Evolutionary conservation across 306 rosid genomes (phyloP), one percentile per base, ranked within the genome.

Genomic region (Heteromeles arbutifolia): DNA sequence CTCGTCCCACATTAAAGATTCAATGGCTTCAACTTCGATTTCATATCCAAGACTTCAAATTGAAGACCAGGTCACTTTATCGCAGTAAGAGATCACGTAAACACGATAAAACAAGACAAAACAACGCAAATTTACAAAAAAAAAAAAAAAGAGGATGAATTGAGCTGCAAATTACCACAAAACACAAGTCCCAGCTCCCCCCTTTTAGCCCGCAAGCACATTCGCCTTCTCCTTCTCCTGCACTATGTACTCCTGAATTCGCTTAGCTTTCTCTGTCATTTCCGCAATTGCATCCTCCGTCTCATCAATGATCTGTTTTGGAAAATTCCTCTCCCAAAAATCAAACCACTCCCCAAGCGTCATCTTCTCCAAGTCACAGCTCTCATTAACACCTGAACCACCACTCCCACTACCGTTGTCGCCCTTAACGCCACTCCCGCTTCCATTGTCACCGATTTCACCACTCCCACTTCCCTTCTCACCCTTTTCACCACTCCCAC

Each of bases 301-400:
- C 21, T 74, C 84, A 67, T 84, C 87, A 19, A 75, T 68, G 39
- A 91, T 88, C 86, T 85, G 92, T 71, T 87, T 87, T 2, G 92
- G 87, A 65, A 93, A 81, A 82, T 82, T 61, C 76, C 80, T 76
- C 82, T 91, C 96, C 87, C 89, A 70, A 73, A 79, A 91, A 83
- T 85, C 90, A 72, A 93, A 86, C 97, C 97, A 93, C 81, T 93
- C 88, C 54, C 84, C 96, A 8, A 91, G 84, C 21, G 83, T 88
- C 83, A 89, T 81, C 81, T 84, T 91, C 80, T 79, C 85, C 88
- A 89, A 78, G 86, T 90, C 63, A 25, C 11, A 54, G 10, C 59
- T 66, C 50, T 70, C 82, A 71, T 67, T 72, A 29, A 32, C 75
- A 71, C 24, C 68, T 3, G 13, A 29, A 64, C 67, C 67, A 64